phyloP scores from a whole-genome alignment of 371 early-diverging fungal species.

The Mortierella sp. region DNA sequence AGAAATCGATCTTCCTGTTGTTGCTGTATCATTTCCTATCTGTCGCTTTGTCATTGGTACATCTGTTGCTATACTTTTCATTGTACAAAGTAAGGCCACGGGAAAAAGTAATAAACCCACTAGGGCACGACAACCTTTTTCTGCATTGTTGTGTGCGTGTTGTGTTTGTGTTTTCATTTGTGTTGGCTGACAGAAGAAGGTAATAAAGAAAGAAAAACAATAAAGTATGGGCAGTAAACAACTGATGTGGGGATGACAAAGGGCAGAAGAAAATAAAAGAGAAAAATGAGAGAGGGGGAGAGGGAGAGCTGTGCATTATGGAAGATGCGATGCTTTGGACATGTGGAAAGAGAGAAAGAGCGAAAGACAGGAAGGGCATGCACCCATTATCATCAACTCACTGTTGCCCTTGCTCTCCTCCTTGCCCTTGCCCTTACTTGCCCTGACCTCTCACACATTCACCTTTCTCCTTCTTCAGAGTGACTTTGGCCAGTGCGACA shows the following conservation, averaged over 20 bases:
- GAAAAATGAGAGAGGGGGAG: not conserved
- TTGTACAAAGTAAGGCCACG: not conserved
- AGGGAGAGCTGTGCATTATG: not conserved
- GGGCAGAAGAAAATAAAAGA: not conserved
- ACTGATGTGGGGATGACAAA: conserved; percentile 8
- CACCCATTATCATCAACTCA: too few species aligned
- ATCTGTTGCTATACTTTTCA: not conserved
- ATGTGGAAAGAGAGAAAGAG: not conserved
- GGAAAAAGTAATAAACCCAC: not conserved
- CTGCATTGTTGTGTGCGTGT: too few species aligned
- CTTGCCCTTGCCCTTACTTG: not conserved
- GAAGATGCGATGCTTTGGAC: not conserved
- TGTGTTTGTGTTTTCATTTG: not conserved
- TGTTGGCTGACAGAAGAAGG: conserved; percentile 7
- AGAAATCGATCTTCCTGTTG: conserved; percentile 1
- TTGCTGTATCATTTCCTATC: not conserved
- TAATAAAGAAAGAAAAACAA: not conserved
- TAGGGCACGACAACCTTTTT: not conserved
- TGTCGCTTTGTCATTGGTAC: not conserved
- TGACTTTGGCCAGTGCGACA: not conserved
- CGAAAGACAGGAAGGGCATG: not conserved
- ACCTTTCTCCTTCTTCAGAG: not conserved
- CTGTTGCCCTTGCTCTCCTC: not conserved
- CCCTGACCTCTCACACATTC: not conserved
- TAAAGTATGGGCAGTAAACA: not conserved